These are phyloP conservation scores for Blastobotrys illinoisensis DNA, from an alignment of 1,139 yeast genomes.

Conservation along the genomic window DNA sequence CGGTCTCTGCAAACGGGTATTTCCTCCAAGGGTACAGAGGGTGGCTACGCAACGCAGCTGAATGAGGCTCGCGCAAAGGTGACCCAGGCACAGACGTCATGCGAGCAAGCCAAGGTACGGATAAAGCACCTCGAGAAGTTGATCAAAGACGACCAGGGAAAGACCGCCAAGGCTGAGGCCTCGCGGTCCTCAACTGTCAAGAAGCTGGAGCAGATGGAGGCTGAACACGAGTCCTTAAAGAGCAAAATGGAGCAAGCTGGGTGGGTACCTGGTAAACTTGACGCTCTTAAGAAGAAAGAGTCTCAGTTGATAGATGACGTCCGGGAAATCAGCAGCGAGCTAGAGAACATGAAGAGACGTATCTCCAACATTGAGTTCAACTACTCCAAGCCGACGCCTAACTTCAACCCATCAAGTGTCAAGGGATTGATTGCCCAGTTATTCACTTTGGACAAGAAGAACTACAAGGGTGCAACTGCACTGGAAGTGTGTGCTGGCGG, in stretches of 20 bases:
- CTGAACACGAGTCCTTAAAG: constrained; percentile 40
- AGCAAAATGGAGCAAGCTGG: constrained; percentile 50
- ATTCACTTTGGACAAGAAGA: constrained; percentile 56
- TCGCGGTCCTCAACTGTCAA: constrained; percentile 44
- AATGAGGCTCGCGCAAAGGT: constrained; percentile 57
- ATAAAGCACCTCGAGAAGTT: constrained; percentile 54
- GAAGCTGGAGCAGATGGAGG: constrained; percentile 43
- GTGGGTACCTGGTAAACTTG: constrained; percentile 47
- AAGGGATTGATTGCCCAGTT: constrained; percentile 89
- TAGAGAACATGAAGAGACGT: constrained; percentile 55
- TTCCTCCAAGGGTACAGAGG: constrained; percentile 67
- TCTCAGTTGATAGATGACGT: constrained; percentile 31
- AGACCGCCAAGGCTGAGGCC: constrained; percentile 47
- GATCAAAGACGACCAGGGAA: constrained; percentile 47
- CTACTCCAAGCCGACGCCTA: constrained; percentile 58
- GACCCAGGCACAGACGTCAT: constrained; percentile 49
- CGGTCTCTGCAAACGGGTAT: constrained; percentile 88
- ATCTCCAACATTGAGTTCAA: constrained; percentile 73
- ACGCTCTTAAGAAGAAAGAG: constrained; percentile 42
- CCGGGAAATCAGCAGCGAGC: constrained; percentile 43
- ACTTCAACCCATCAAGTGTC: constrained; percentile 55
- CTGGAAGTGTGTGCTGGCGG: constrained; percentile 95
- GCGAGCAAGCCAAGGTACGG: constrained; percentile 58
- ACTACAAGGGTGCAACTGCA: constrained; percentile 67
- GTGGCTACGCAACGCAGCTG: constrained; percentile 75